Conservation (phyloP, 1,284 basidiomycete genomes). For the Earliella scabrosa region DNA sequence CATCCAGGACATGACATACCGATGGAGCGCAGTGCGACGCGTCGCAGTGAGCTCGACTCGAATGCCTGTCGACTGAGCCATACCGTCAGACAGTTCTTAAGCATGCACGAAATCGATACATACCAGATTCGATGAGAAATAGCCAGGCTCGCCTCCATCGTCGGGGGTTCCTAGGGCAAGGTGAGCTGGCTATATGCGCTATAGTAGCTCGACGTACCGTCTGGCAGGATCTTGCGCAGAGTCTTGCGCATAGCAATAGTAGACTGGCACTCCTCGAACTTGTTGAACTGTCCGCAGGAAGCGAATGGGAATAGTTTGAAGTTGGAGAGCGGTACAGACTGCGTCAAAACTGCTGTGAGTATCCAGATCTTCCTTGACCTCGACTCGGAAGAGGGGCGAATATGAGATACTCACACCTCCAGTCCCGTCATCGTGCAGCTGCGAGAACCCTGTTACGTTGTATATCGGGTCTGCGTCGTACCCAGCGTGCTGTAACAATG, state of each 20-base stretch:
- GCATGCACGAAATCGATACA: constrained; percentile 1
- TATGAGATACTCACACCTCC: constrained; percentile 47
- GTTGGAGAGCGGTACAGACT: constrained; percentile 61
- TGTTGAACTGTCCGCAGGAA: constrained; percentile 44
- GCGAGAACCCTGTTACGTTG: constrained; percentile 64
- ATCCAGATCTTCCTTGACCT: no score
- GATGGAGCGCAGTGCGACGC: constrained; percentile 56
- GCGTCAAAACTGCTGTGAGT: background rate
- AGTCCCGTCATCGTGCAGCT: constrained; percentile 65
- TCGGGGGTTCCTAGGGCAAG: constrained; percentile 53
- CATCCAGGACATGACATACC: constrained; percentile 33
- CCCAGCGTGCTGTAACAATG: constrained; percentile 53
- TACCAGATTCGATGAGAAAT: constrained; percentile 63
- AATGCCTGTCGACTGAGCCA: constrained; percentile 51
- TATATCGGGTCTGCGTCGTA: constrained; percentile 52
- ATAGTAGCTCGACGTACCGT: constrained; percentile 36
- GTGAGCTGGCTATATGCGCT: background rate
- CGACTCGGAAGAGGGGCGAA: background rate
- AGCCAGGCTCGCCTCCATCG: constrained; percentile 63
- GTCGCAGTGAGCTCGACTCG: constrained; percentile 64
- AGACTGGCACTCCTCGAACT: constrained; percentile 54
- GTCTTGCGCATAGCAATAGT: constrained; percentile 48
- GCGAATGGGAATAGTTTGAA: constrained; percentile 63
- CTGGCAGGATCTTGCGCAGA: constrained; percentile 42
- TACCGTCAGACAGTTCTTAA: background rate